These are phyloP conservation scores for Diplodia sapinea DNA, from an alignment of 2,329 filamentous ascomycete species.

Conservation along the genomic window DNA sequence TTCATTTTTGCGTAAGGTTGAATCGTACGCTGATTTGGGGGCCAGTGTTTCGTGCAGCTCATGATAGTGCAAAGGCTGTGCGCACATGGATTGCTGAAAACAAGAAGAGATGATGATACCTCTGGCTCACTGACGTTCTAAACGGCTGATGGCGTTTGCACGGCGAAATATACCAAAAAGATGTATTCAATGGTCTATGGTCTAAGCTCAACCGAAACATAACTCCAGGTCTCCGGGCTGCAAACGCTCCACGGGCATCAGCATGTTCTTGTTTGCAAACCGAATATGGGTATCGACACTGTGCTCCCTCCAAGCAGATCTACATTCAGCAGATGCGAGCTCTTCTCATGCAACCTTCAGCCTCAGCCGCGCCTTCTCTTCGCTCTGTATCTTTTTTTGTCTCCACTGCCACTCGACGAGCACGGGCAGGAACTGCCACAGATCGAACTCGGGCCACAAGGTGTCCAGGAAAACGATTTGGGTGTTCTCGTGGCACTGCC, in stretches of 20 bases:
- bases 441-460: slow-evolving; percentile 93
- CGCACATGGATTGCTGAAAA: slow-evolving; percentile 53
- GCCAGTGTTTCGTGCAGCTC: slow-evolving; percentile 55
- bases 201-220: slow-evolving; percentile 6
- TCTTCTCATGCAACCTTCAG: slow-evolving; percentile 30
- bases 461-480: slow-evolving; percentile 91
- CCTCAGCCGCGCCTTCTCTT: slow-evolving; percentile 42
- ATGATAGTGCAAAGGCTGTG: slow-evolving; percentile 55
- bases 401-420: slow-evolving; percentile 85
- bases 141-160: slow-evolving; percentile 1
- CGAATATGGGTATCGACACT: slow-evolving; percentile 31
- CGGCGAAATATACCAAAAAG: slow-evolving; percentile 1
- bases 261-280: slow-evolving; percentile 19
- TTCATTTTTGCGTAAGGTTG: slow-evolving; percentile 19
- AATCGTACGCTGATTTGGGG: slow-evolving; percentile 3
- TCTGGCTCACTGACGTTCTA: background rate
- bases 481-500: slow-evolving; percentile 94
- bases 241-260: slow-evolving; percentile 6
- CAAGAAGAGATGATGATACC: slow-evolving; percentile 39
- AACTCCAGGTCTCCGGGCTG: background rate
- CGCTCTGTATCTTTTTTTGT: slow-evolving; percentile 52
- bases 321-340: background rate
- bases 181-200: slow-evolving; percentile 12
- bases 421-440: slow-evolving; percentile 92
- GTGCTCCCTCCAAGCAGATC: background rate